Conservation (phyloP, 2,329 filamentous ascomycete species). For the Clonostachys solani region DNA sequence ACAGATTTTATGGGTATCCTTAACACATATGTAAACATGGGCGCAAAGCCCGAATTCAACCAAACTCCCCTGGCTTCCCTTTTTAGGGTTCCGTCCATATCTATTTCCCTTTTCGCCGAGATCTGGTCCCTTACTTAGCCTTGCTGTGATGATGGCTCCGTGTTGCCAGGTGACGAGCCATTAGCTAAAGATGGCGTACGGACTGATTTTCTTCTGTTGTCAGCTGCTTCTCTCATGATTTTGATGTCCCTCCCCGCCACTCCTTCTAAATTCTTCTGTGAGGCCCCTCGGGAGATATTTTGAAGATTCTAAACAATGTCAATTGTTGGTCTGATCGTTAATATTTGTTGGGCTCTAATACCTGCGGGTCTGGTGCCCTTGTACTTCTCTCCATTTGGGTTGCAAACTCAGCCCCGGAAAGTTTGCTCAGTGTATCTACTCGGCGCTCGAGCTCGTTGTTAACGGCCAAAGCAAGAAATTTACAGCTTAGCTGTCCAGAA, state of each 20-base stretch:
- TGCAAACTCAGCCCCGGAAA: slow-evolving; percentile 17
- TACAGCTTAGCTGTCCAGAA: slow-evolving; percentile 13
- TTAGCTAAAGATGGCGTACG: too few relatives aligned
- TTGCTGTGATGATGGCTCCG: not conserved
- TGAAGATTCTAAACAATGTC: slow-evolving; percentile 19
- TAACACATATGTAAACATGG: too few relatives aligned
- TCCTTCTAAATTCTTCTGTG: slow-evolving; percentile 3
- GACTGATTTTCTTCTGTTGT: slow-evolving; percentile 15
- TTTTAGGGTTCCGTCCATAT: not conserved
- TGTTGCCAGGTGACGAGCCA: too few relatives aligned
- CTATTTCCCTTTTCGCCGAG: not conserved
- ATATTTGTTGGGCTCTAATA: slow-evolving; percentile 14
- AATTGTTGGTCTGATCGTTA: slow-evolving; percentile 1
- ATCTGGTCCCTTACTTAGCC: not conserved
- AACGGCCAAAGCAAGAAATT: slow-evolving; percentile 18
- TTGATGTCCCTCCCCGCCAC: slow-evolving; percentile 19
- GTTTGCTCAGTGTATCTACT: slow-evolving; percentile 13
- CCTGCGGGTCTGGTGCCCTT: slow-evolving; percentile 19
- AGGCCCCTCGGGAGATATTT: slow-evolving; percentile 17
- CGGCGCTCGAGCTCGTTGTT: slow-evolving; percentile 17
- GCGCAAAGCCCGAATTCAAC: too few relatives aligned
- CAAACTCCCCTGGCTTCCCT: not conserved
- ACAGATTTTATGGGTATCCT: too few relatives aligned
- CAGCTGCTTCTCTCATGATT: slow-evolving; percentile 24
- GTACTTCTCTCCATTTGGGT: slow-evolving; percentile 10